These are phyloP conservation scores for Calvatia gigantea DNA, from an alignment of 768 basidiomycete genomes.

Conservation along the genomic window DNA sequence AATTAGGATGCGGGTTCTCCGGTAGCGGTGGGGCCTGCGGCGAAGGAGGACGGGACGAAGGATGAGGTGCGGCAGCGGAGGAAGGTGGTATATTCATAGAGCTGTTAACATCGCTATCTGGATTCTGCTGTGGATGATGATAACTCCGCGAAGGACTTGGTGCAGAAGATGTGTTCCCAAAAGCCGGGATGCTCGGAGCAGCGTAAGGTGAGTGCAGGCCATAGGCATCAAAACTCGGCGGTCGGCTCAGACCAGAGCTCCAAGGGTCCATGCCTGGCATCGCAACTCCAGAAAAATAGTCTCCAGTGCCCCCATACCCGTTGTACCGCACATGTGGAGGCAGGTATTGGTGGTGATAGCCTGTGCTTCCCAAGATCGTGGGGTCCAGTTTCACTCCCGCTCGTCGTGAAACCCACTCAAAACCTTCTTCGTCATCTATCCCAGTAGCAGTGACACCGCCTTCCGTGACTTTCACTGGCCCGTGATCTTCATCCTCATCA, in stretches of 20 bases:
- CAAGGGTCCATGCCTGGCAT: conserved; percentile 4
- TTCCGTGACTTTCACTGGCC: conserved; percentile 49
- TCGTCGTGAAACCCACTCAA: conserved; percentile 76
- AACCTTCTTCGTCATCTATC: conserved; percentile 66
- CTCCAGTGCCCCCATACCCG: conserved; percentile 50
- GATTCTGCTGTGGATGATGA: conserved; percentile 8
- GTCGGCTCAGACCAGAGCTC: background rate
- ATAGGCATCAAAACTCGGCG: background rate
- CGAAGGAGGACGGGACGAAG: conserved; percentile 15
- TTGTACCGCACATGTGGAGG: conserved; percentile 68
- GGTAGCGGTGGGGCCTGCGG: conserved; percentile 25
- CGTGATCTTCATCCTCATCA: conserved; percentile 58
- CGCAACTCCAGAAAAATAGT: conserved; percentile 53
- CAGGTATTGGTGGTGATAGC: conserved; percentile 67
- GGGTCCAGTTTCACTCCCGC: conserved; percentile 50
- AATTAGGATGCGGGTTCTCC: conserved; percentile 56
- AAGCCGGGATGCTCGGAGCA: conserved; percentile 25
- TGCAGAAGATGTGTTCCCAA: conserved; percentile 32
- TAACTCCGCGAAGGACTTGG: conserved; percentile 9
- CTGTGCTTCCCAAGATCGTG: conserved; percentile 38
- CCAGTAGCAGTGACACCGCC: conserved; percentile 20
- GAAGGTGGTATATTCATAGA: conserved; percentile 20
- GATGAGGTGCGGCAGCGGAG: conserved; percentile 16
- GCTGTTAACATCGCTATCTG: conserved; percentile 8
- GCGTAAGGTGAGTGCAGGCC: background rate